Evolutionary conservation across 2,329 filamentous ascomycete species (phyloP), one percentile per base, ranked within the genome.

Genomic region (Cadophora gregata): DNA sequence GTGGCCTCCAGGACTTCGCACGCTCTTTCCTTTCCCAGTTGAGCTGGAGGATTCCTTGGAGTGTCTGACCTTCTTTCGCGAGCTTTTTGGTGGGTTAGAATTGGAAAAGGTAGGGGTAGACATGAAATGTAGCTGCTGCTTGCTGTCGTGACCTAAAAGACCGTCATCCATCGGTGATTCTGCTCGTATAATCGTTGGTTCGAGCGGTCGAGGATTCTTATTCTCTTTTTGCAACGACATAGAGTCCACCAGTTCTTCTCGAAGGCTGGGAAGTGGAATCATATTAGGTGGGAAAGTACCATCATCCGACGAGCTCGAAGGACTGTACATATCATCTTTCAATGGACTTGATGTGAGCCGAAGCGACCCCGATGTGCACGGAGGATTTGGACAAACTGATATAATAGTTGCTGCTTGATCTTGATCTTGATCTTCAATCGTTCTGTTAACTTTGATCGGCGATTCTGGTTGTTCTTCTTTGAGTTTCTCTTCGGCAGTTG

Each of bases 401-500:
- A 48, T 31, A 12, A 4, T 56, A n/a, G 36, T 24, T 33, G 60
- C 47, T 50, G 60, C 21, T 36, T 38, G 16, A 29, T 19, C 24
- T 4, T 45, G 16, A 4, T 48, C 21, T 36, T 38, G 16, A 29
- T 19, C 24, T 4, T 45, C 42, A 4, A 10, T 21, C 19, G 42
- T 9, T 16, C 42, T 45, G 4, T 16, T n/a, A 21, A 3, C 19
- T 21, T 21, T n/a, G 3, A 9, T n/a, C 2, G 42, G 16, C 25
- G 47, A 19, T 33, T 61, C 64, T 14, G 9, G 14, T 2, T 53
- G 62, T 42, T 60, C 48, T 5, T 70, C 67, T 21, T 42, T 66
- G n/a, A 53, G 42, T 25, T 51, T 62, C 55, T 76, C 74, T 64
- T 75, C 71, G 0, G 64, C 45, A 29, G 71, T 75, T 24, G 73